phyloP scores from a whole-genome alignment of 2,329 filamentous ascomycete species.

The Xylaria arbuscula region DNA sequence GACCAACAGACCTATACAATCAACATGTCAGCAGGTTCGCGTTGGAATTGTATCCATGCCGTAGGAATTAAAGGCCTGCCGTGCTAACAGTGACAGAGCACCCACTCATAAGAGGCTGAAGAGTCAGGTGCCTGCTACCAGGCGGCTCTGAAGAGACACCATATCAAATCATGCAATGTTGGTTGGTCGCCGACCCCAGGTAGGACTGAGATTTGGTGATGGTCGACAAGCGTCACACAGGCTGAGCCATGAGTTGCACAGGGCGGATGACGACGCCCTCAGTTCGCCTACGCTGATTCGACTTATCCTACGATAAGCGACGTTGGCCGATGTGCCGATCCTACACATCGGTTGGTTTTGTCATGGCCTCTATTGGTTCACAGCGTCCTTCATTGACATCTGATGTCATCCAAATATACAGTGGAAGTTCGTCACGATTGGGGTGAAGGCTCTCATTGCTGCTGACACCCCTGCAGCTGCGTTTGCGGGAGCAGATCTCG shows the following conservation, averaged over 20 bases:
- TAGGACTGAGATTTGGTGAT: neutral
- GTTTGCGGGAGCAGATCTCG: slow-evolving; percentile 2
- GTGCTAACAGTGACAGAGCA: slow-evolving; percentile 11
- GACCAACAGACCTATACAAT: neutral
- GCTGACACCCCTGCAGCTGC: neutral
- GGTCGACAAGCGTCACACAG: neutral
- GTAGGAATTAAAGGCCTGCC: slow-evolving; percentile 9
- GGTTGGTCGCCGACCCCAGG: neutral
- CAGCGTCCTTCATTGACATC: neutral
- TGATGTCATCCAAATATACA: slow-evolving; percentile 12
- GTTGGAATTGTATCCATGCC: slow-evolving; percentile 4
- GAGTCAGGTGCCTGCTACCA: neutral
- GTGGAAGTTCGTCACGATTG: neutral
- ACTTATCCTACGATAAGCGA: slow-evolving; percentile 24
- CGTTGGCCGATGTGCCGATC: slow-evolving; percentile 6
- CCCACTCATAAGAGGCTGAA: slow-evolving; percentile 28
- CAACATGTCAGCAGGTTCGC: slow-evolving; percentile 3
- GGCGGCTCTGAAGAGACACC: slow-evolving; percentile 4
- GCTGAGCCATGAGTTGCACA: neutral
- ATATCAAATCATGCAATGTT: too few relatives aligned
- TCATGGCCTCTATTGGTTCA: slow-evolving; percentile 1
- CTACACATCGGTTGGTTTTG: neutral
- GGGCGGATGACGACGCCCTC: neutral
- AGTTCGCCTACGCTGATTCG: slow-evolving; percentile 10
- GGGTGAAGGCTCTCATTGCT: neutral